These are phyloP conservation scores for Podaxis pistillaris DNA, from an alignment of 768 basidiomycete species.

Conservation along the genomic window DNA sequence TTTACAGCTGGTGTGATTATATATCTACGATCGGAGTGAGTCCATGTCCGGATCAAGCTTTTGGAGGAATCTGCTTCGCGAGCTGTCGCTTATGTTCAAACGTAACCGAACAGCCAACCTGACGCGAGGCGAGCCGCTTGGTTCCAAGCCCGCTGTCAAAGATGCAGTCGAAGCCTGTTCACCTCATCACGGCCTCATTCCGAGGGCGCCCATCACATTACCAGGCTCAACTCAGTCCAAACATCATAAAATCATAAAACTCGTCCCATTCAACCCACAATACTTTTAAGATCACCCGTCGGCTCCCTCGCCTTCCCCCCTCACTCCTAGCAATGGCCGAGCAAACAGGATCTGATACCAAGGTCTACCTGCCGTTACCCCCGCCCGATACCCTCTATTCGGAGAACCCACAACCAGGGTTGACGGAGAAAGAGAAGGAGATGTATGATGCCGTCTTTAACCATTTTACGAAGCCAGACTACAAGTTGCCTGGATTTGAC, in stretches of 20 bases:
- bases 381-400: conserved; percentile 8
- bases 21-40: too few species aligned
- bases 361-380: conserved; percentile 10
- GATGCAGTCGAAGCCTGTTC: neutral
- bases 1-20: too few species aligned
- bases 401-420: conserved; percentile 6
- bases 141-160: too few species aligned
- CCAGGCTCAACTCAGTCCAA: neutral
- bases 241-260: neutral
- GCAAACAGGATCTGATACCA: neutral
- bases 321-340: neutral
- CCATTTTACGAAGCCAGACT: conserved; percentile 5
- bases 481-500: conserved; percentile 12
- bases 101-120: too few species aligned
- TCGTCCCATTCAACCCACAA: neutral
- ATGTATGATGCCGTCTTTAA: conserved; percentile 9
- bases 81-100: too few species aligned
- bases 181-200: neutral
- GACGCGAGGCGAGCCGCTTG: too few species aligned
- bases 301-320: neutral
- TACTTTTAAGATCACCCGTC: neutral
- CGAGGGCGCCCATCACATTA: neutral
- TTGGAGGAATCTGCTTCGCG: too few species aligned
- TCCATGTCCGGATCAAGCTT: too few species aligned
- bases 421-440: conserved; percentile 9